phyloP scores from a whole-genome alignment of 2,329 filamentous ascomycete genomes.

The Leptodontidium sp. region DNA sequence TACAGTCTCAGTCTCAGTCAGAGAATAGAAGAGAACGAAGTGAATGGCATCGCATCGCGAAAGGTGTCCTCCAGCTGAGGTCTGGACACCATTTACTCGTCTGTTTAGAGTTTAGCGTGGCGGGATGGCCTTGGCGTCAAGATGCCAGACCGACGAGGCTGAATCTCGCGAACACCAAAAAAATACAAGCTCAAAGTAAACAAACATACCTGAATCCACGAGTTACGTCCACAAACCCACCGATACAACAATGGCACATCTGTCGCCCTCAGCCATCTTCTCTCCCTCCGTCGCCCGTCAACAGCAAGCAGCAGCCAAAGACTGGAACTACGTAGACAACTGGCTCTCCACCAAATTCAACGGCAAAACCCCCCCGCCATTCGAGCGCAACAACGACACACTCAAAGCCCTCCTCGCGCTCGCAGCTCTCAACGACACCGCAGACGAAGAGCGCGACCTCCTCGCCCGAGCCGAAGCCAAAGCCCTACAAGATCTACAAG shows the following conservation, averaged over 20 bases:
- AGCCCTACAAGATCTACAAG: constrained; percentile 62
- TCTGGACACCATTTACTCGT: constrained; percentile 10
- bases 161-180: background rate
- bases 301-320: constrained; percentile 82
- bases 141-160: background rate
- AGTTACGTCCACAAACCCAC: background rate
- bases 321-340: constrained; percentile 87
- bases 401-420: constrained; percentile 78
- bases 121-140: background rate
- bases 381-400: constrained; percentile 89
- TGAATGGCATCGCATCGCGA: background rate
- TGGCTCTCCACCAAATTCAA: constrained; percentile 81
- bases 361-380: constrained; percentile 69
- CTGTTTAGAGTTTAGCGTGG: constrained; percentile 1
- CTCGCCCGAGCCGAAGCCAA: constrained; percentile 66
- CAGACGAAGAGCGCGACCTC: constrained; percentile 73
- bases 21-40: background rate
- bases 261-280: constrained; percentile 63
- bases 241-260: constrained; percentile 46
- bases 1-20: background rate
- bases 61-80: constrained; percentile 20
- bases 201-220: background rate
- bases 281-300: constrained; percentile 75
- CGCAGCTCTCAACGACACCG: constrained; percentile 77
- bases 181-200: background rate